Evolutionary conservation across 1,284 basidiomycete species (phyloP).

Genomic region (Vanrija sp.): DNA sequence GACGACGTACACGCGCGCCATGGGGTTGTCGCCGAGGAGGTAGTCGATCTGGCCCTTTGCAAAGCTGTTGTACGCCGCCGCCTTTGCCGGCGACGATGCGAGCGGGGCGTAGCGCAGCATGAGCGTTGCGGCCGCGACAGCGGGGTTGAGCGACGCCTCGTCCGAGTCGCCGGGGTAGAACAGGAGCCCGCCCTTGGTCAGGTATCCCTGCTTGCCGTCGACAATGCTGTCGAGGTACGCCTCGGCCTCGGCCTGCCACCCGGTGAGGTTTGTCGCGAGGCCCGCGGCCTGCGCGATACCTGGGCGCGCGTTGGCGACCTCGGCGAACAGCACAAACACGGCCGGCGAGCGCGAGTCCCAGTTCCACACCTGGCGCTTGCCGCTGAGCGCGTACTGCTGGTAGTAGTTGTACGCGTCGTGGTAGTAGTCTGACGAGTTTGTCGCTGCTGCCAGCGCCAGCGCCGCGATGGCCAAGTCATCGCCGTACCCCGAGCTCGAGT

Average conservation of each 20-base stretch:
- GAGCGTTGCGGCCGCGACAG: slow-evolving; percentile 78
- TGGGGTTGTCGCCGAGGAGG: slow-evolving; percentile 76
- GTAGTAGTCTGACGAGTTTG: slow-evolving; percentile 60
- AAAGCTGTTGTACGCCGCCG: slow-evolving; percentile 55
- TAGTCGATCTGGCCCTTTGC: slow-evolving; percentile 65
- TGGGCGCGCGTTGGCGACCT: slow-evolving; percentile 47
- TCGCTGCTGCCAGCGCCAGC: slow-evolving; percentile 68
- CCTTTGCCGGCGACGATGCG: slow-evolving; percentile 61
- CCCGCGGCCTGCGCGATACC: slow-evolving; percentile 59
- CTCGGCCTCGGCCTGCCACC: slow-evolving; percentile 71
- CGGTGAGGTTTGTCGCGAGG: slow-evolving; percentile 55
- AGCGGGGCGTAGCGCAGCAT: slow-evolving; percentile 70
- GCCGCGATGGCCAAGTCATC: slow-evolving; percentile 60
- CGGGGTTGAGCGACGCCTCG: slow-evolving; percentile 73
- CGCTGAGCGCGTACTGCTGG: slow-evolving; percentile 56
- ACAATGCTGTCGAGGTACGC: slow-evolving; percentile 70
- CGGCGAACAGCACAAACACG: slow-evolving; percentile 64
- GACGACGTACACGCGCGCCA: slow-evolving; percentile 65
- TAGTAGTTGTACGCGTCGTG: slow-evolving; percentile 65
- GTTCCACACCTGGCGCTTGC: slow-evolving; percentile 66
- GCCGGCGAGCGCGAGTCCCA: slow-evolving; percentile 83
- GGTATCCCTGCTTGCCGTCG: slow-evolving; percentile 54
- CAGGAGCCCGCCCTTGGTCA: slow-evolving; percentile 69
- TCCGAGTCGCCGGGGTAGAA: slow-evolving; percentile 78
- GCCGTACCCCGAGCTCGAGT: slow-evolving; percentile 62